A percentile compares a stretch with the other conserved stretches of the same genome.
Evolutionary conservation across 1,284 basidiomycete genomes (phyloP).

Genomic region (Ganoderma sp.): DNA sequence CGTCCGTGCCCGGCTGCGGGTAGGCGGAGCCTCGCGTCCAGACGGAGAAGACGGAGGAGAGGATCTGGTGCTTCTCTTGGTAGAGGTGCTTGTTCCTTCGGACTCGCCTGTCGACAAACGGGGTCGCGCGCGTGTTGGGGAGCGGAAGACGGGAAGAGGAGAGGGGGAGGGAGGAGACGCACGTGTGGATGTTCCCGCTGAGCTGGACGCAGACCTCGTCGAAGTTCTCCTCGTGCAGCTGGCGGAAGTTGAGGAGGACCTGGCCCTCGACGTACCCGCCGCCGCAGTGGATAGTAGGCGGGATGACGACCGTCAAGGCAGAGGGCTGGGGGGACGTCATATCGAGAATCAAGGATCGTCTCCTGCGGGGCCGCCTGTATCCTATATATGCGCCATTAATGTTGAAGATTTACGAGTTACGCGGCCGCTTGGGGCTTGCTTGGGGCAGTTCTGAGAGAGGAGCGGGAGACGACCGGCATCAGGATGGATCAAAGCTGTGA

Average conservation of each 20-base stretch:
- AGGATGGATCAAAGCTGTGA: neutral
- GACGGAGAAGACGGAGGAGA: neutral
- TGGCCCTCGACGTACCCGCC: constrained; percentile 19
- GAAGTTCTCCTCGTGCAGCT: constrained; percentile 19
- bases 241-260: constrained; percentile 18
- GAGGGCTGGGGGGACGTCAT: neutral
- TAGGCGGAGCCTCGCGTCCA: constrained; percentile 13
- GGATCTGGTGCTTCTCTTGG: constrained; percentile 1
- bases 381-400: neutral
- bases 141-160: neutral
- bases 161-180: neutral
- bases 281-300: neutral
- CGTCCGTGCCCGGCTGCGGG: constrained; percentile 11
- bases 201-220: constrained; percentile 17
- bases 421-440: too few species aligned
- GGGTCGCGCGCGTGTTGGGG: neutral
- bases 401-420: too few species aligned
- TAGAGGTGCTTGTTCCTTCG: neutral
- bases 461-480: neutral
- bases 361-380: neutral
- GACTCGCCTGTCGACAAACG: neutral
- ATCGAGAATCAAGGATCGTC: neutral
- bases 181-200: constrained; percentile 12
- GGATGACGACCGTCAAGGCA: constrained; percentile 2
- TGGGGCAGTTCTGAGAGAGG: neutral